Conservation (phyloP, 2,329 filamentous ascomycete genomes). For the Ceratocystis smalleyi region DNA sequence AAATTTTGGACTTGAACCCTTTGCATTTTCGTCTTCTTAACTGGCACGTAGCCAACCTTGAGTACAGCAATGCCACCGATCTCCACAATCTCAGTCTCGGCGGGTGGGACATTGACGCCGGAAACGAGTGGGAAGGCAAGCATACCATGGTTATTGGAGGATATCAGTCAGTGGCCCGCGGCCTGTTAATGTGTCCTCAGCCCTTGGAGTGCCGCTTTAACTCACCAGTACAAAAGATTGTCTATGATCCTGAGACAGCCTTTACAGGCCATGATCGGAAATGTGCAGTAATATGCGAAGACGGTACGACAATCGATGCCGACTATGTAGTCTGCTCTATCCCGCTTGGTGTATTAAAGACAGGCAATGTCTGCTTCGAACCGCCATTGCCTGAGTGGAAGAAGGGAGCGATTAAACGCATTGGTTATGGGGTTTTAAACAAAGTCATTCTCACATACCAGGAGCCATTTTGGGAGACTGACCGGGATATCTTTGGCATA, state of each 20-base stretch:
- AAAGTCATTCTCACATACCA: slow-evolving; percentile 89
- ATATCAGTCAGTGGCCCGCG: slow-evolving; percentile 84
- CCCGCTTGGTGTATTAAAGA: slow-evolving; percentile 80
- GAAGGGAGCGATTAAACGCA: slow-evolving; percentile 56
- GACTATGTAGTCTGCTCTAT: slow-evolving; percentile 84
- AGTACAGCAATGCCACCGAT: slow-evolving; percentile 91
- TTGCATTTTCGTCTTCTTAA: slow-evolving; percentile 85
- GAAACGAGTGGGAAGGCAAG: slow-evolving; percentile 91
- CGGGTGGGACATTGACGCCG: slow-evolving; percentile 93
- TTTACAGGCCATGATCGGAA: slow-evolving; percentile 23
- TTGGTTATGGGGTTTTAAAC: slow-evolving; percentile 89
- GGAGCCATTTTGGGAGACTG: slow-evolving; percentile 75
- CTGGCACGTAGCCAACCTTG: slow-evolving; percentile 96
- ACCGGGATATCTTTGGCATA: slow-evolving; percentile 85
- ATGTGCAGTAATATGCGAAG: slow-evolving; percentile 55
- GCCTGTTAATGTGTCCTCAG: slow-evolving; percentile 60
- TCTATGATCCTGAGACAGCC: slow-evolving; percentile 27
- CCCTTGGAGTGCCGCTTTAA: slow-evolving; percentile 63
- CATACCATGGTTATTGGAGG: slow-evolving; percentile 89
- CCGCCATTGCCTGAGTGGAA: slow-evolving; percentile 85
- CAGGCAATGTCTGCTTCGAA: slow-evolving; percentile 68
- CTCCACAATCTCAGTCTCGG: slow-evolving; percentile 74
- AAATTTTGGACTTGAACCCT: slow-evolving; percentile 64
- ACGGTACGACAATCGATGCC: slow-evolving; percentile 63
- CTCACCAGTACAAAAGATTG: slow-evolving; percentile 55